Evolutionary conservation across 192 early-diverging fungal species (phyloP).

Genomic region (Dispira simplex): DNA sequence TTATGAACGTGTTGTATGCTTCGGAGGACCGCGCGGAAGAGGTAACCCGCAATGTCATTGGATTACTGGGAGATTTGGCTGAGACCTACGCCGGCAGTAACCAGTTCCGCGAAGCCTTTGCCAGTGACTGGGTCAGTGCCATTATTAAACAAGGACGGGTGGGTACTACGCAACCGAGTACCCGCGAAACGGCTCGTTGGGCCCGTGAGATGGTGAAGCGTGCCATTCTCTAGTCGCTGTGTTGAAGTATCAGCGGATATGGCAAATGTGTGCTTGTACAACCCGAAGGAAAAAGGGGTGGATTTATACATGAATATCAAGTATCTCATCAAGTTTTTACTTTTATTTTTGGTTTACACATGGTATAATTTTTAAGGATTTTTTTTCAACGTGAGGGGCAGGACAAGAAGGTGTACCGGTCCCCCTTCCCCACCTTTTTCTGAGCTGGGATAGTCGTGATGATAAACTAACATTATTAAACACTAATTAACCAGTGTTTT

Average conservation of each 20-base stretch:
- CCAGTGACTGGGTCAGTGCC: conserved; percentile 53
- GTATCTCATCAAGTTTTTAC: background rate
- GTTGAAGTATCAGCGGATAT: conserved; percentile 8
- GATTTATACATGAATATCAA: background rate
- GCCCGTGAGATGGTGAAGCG: conserved; percentile 52
- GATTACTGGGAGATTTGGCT: conserved; percentile 89
- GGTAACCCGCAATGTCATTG: conserved; percentile 61
- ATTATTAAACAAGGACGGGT: conserved; percentile 69
- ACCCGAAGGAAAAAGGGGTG: background rate
- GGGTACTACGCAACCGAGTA: conserved; percentile 24
- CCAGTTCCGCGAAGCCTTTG: conserved; percentile 48
- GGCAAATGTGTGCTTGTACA: background rate
- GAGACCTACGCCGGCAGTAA: conserved; percentile 70
- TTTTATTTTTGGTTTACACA: background rate
- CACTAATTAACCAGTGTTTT: background rate
- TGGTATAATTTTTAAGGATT: background rate
- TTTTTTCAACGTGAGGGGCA: background rate
- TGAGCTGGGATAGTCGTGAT: too few relatives aligned
- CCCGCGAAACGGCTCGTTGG: conserved; percentile 32
- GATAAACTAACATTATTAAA: too few relatives aligned
- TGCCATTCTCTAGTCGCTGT: conserved; percentile 18
- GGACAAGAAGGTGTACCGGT: too few relatives aligned
- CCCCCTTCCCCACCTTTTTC: too few relatives aligned
- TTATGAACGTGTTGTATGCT: conserved; percentile 48
- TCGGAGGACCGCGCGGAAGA: conserved; percentile 47